Evolutionary conservation across 2,329 filamentous ascomycete genomes (phyloP).

Genomic region (Penicillium sp.): DNA sequence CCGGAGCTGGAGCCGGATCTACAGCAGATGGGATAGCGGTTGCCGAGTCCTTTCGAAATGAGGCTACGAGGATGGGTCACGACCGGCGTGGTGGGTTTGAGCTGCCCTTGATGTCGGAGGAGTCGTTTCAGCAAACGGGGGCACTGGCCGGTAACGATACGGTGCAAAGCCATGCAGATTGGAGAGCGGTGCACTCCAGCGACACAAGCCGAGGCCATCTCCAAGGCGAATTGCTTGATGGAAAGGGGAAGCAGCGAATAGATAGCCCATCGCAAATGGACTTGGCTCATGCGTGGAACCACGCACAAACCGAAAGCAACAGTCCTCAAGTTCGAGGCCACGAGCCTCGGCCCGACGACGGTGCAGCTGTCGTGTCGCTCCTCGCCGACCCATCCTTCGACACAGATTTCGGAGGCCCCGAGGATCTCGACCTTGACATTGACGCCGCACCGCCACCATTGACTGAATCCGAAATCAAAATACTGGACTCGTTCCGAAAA

Average conservation of each 20-base stretch:
- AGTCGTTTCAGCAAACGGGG: constrained; percentile 17
- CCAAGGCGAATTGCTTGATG: constrained; percentile 12
- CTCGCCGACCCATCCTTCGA: constrained; percentile 32
- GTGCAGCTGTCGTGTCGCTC: constrained; percentile 38
- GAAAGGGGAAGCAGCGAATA: constrained; percentile 19
- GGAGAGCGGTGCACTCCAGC: background rate
- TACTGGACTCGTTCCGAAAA: constrained; percentile 30
- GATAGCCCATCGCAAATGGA: constrained; percentile 10
- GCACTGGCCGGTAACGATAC: constrained; percentile 1
- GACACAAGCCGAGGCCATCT: background rate
- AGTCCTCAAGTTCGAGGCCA: background rate
- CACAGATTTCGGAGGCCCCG: constrained; percentile 7
- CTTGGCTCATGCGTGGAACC: constrained; percentile 21
- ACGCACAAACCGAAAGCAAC: background rate
- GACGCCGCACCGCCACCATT: constrained; percentile 15
- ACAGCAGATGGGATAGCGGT: background rate
- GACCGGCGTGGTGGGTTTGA: constrained; percentile 2
- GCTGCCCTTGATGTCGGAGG: constrained; percentile 13
- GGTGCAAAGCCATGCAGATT: background rate
- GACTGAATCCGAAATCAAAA: constrained; percentile 22
- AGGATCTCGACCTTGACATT: constrained; percentile 10
- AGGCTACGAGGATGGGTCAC: background rate
- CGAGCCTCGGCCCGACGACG: constrained; percentile 27
- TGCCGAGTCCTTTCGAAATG: constrained; percentile 8
- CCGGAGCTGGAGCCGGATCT: background rate